These are phyloP conservation scores for Vararia minispora DNA, from an alignment of 768 basidiomycete genomes.

Conservation along the genomic window DNA sequence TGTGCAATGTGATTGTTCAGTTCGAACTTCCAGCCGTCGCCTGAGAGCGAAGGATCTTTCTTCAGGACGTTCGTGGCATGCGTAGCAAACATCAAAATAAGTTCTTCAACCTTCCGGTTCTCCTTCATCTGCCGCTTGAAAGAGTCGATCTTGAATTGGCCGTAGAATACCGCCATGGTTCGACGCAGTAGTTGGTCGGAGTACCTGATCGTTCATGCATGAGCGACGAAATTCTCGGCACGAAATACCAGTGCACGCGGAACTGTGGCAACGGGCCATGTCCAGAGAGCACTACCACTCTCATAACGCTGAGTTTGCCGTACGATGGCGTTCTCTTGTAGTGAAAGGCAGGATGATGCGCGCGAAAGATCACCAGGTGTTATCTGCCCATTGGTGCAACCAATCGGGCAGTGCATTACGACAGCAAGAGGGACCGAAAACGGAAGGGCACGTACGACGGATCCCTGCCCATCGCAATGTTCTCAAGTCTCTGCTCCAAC, in stretches of 20 bases:
- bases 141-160: slow-evolving; percentile 72
- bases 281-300: no score
- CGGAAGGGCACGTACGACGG: slow-evolving; percentile 48
- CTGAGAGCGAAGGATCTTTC: slow-evolving; percentile 77
- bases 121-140: slow-evolving; percentile 92
- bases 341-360: no score
- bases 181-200: slow-evolving; percentile 83
- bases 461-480: slow-evolving; percentile 91
- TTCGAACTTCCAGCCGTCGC: slow-evolving; percentile 88
- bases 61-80: slow-evolving; percentile 79
- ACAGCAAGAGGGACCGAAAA: background rate
- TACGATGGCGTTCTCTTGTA: no score
- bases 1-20: slow-evolving; percentile 85
- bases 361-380: no score
- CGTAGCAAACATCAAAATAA: slow-evolving; percentile 93
- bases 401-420: no score
- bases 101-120: slow-evolving; percentile 93
- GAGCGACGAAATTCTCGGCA: no score
- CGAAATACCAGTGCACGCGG: background rate
- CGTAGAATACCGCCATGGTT: slow-evolving; percentile 89
- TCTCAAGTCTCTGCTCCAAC: slow-evolving; percentile 79
- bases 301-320: no score
- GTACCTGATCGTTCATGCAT: slow-evolving; percentile 38
- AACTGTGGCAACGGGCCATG: background rate
- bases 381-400: no score